phyloP scores from a whole-genome alignment of 179 eudicot genomes.

The Silene vulgaris region DNA sequence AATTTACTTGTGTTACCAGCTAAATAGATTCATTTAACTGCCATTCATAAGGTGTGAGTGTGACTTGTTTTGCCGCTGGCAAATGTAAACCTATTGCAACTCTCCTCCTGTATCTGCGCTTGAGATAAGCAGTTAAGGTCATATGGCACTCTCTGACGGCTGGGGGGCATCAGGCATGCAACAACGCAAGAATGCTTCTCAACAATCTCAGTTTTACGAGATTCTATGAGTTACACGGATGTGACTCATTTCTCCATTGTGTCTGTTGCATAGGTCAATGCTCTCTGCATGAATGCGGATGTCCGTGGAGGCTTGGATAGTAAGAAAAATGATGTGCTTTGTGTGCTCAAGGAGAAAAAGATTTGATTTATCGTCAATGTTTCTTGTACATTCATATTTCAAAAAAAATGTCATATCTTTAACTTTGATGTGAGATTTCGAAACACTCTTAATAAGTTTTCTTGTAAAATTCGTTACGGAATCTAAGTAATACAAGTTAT shows the following conservation, averaged over 20 bases:
- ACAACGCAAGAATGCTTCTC: neutral
- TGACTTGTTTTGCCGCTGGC: neutral
- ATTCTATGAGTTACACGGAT: neutral
- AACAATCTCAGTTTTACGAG: neutral
- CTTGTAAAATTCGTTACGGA: neutral
- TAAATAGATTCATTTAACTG: neutral
- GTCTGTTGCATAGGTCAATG: neutral
- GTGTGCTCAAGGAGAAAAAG: too few relatives aligned
- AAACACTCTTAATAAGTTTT: neutral
- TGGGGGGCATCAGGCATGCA: neutral
- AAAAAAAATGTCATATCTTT: neutral
- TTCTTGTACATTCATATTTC: neutral
- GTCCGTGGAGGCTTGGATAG: neutral
- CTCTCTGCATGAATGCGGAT: neutral
- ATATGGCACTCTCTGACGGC: neutral
- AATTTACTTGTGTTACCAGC: conserved; percentile 1
- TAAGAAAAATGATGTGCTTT: neutral
- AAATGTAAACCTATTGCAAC: neutral
- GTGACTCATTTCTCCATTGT: neutral
- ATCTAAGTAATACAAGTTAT: neutral
- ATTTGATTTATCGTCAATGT: neutral
- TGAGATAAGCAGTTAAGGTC: neutral
- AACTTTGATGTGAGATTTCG: neutral
- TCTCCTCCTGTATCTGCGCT: neutral
- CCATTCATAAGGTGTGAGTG: neutral